phyloP scores from a whole-genome alignment of 371 early-diverging fungal species.

The Mortierella sp. region DNA sequence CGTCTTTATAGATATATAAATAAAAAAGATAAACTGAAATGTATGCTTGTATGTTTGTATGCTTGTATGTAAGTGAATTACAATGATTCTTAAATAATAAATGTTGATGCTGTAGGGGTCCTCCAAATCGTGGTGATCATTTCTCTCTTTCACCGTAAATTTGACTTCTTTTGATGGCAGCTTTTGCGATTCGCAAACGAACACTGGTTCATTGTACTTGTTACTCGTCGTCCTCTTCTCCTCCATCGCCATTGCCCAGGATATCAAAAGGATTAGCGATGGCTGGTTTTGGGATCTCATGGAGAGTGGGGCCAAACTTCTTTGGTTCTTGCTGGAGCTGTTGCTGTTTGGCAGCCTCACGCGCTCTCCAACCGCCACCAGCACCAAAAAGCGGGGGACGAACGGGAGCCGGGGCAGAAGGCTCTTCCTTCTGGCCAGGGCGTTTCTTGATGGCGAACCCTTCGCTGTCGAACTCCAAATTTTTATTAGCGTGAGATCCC shows the following conservation, averaged over 20 bases:
- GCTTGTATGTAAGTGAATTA: background rate
- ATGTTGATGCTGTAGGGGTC: background rate
- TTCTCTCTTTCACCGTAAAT: background rate
- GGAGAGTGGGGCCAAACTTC: constrained; percentile 50
- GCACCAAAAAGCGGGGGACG: constrained; percentile 54
- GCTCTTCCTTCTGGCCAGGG: constrained; percentile 41
- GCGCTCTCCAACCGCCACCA: constrained; percentile 52
- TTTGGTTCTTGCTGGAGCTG: constrained; percentile 42
- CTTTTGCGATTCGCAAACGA: background rate
- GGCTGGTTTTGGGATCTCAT: constrained; percentile 44
- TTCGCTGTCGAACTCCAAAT: constrained; percentile 39
- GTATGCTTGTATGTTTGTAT: background rate
- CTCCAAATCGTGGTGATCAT: background rate
- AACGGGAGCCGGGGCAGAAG: constrained; percentile 40
- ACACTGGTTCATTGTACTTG: background rate
- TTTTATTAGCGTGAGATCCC: constrained; percentile 17
- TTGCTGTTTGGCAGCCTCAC: constrained; percentile 49
- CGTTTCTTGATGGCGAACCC: constrained; percentile 51
- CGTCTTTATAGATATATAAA: background rate
- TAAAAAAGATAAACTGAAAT: constrained; percentile 1
- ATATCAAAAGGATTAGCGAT: constrained; percentile 52
- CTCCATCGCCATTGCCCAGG: constrained; percentile 26
- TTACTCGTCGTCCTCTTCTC: constrained; percentile 17
- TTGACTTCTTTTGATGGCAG: background rate
- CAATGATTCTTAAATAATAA: background rate